These are phyloP conservation scores for Salvia sclarea DNA, from an alignment of 305 asterid species.

Conservation along the genomic window DNA sequence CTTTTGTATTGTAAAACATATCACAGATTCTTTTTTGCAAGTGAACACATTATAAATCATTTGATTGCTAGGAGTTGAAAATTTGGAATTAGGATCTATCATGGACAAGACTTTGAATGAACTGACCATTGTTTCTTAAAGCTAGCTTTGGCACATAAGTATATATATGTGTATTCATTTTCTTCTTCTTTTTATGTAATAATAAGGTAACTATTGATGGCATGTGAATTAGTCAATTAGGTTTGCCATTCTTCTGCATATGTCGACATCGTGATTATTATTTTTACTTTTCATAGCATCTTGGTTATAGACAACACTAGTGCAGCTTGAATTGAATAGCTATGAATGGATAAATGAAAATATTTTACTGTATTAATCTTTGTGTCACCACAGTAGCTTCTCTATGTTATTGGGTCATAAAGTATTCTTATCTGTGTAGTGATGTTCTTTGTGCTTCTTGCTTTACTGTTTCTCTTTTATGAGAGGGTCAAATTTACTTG, in stretches of 20 bases:
- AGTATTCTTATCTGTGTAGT: neutral
- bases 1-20: too few species aligned
- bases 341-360: neutral
- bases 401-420: neutral
- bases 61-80: too few species aligned
- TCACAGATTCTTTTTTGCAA: too few species aligned
- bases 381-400: neutral
- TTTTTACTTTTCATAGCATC: neutral
- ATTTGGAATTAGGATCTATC: too few species aligned
- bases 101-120: too few species aligned
- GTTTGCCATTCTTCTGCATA: neutral
- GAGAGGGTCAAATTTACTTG: conserved; percentile 18
- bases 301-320: neutral
- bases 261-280: neutral
- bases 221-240: too few species aligned
- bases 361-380: neutral
- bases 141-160: too few species aligned
- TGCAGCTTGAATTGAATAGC: neutral
- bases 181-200: too few species aligned
- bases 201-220: too few species aligned
- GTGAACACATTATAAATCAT: too few species aligned
- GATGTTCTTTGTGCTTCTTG: neutral
- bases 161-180: too few species aligned
- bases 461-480: conserved; percentile 6
- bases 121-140: too few species aligned